Base-by-base conservation (phyloP, 345 rosid species). In the Cochlearia excelsa region DNA sequence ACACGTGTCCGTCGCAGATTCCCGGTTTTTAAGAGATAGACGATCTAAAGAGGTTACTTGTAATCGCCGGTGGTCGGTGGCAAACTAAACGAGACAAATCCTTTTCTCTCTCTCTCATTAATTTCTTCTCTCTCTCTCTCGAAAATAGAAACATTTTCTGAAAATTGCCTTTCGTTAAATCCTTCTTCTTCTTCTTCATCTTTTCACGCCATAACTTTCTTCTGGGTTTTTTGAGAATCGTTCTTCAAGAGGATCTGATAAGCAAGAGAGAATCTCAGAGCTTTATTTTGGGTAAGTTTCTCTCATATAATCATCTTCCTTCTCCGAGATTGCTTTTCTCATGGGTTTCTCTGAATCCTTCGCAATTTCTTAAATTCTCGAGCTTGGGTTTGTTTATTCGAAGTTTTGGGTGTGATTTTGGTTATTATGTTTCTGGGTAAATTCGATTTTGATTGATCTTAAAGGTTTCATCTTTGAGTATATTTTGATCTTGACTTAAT, bases 41-140 rank as follows among this genome's bases (percentile, higher is more conserved):
- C 68, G 71, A 66, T 57, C 67, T 40, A 16, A 65, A 7, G 63
- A 59, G 68, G 60, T 83, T 75, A 80, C 86, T 85, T 85, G 90
- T 80, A 79, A 77, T 68, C 79, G 82, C 87, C 90, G 80, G 88
- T 79, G 70, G 82, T 85, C 90, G 80, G 88, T 79, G 70, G 50
- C 86, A 90, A 84, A 77, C 80, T 76, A 57, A 51, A 77, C 46
- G 23, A 16, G 23, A 67, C 73, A 78, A 67, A 75, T n/a, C n/a
- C n/a, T n/a, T n/a, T n/a, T 53, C 61, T 45, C 30, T 56, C 54
- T 64, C 62, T 68, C 45, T 73, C 73, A 51, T 16, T 16, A 16
- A 16, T 16, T 16, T 16, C 23, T 16, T 16, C 0, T 16, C 9
- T 39, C 43, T 39, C 43, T 39, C 43, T 39, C 43, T 2, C 28